phyloP scores from a whole-genome alignment of 768 basidiomycete species.

The Russula virescens region DNA sequence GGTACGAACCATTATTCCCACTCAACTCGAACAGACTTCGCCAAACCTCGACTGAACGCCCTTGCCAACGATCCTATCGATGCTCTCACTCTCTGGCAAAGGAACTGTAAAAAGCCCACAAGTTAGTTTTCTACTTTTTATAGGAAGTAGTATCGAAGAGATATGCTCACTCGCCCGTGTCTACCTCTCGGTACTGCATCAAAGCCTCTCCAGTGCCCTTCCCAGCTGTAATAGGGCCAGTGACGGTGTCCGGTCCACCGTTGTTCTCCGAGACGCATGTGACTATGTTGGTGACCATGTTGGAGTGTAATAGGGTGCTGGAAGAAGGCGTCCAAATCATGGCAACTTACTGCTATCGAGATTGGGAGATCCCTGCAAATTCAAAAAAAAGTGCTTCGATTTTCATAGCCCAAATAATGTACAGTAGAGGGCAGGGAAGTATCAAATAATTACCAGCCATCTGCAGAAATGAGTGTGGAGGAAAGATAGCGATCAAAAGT shows the following conservation, averaged over 20 bases:
- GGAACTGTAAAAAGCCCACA: conserved; percentile 52
- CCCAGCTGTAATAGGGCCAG: conserved; percentile 77
- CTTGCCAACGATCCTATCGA: conserved; percentile 85
- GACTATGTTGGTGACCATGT: conserved; percentile 84
- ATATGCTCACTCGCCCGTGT: conserved; percentile 54
- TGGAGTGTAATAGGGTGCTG: conserved; percentile 81
- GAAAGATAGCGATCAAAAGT: no score
- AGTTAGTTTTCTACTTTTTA: neutral
- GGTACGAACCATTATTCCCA: conserved; percentile 81
- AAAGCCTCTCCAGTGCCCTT: conserved; percentile 75
- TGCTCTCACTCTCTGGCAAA: conserved; percentile 89
- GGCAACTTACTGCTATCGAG: conserved; percentile 78
- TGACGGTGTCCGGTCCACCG: conserved; percentile 76
- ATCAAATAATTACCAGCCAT: conserved; percentile 65
- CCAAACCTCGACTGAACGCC: conserved; percentile 84
- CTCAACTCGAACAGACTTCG: conserved; percentile 88
- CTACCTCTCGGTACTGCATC: conserved; percentile 66
- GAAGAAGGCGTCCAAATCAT: conserved; percentile 95
- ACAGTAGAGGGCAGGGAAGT: neutral
- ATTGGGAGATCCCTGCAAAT: conserved; percentile 77
- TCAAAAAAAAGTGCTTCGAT: no score
- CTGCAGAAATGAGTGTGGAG: conserved; percentile 91
- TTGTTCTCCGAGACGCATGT: conserved; percentile 78
- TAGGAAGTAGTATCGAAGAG: no score
- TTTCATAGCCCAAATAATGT: no score